These are phyloP conservation scores for Cucumis cinereus DNA, from an alignment of 306 rosid species.

Conservation along the genomic window DNA sequence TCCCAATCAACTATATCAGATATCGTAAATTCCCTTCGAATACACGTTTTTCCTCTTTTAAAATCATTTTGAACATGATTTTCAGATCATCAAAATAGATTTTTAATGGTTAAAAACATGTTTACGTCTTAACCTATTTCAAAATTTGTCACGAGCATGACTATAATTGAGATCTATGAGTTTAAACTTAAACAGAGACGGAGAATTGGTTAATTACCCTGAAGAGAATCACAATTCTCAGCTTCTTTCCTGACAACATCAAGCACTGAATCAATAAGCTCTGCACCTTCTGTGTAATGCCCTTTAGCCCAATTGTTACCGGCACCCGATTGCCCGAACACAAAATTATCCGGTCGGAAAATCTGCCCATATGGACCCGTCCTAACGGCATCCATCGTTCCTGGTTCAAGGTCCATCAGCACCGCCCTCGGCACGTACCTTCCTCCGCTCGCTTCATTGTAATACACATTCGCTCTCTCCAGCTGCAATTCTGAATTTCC, in stretches of 20 bases:
- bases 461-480: conserved; percentile 45
- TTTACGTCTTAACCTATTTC: no score
- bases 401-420: conserved; percentile 75
- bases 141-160: no score
- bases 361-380: conserved; percentile 55
- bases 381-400: conserved; percentile 59
- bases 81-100: no score
- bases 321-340: conserved; percentile 21
- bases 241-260: conserved; percentile 33
- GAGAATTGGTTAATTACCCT: conserved; percentile 17
- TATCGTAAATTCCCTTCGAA: no score
- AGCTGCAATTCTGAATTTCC: conserved; percentile 40
- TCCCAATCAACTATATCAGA: no score
- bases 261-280: conserved; percentile 6
- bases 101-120: no score
- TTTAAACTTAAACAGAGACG: not conserved
- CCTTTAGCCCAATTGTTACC: conserved; percentile 6
- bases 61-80: no score
- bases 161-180: not conserved
- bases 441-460: conserved; percentile 42
- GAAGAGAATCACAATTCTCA: conserved; percentile 30
- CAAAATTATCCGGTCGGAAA: conserved; percentile 60
- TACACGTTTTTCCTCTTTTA: no score
- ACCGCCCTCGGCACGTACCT: conserved; percentile 71
- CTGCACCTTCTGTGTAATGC: conserved; percentile 4